phyloP scores from a whole-genome alignment of 768 basidiomycete genomes.

The Crucibulum laeve region DNA sequence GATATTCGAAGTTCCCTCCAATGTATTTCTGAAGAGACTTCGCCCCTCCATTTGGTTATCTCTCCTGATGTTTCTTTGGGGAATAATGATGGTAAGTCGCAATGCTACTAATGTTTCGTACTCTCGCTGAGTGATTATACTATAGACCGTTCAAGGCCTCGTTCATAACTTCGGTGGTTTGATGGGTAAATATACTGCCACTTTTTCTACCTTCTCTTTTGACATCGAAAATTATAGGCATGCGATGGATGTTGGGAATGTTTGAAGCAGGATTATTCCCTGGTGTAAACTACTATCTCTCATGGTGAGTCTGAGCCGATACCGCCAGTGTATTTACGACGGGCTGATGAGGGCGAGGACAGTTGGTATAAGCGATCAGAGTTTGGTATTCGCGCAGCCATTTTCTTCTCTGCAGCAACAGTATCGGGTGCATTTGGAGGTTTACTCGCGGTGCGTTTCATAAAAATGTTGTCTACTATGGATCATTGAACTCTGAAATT shows the following conservation, averaged over 20 bases:
- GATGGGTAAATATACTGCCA: constrained; percentile 39
- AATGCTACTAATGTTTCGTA: not conserved
- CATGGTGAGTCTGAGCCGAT: constrained; percentile 42
- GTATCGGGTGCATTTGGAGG: constrained; percentile 83
- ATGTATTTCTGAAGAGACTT: constrained; percentile 67
- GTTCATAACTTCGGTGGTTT: constrained; percentile 67
- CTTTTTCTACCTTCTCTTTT: not conserved
- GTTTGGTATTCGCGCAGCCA: constrained; percentile 60
- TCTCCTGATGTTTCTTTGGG: constrained; percentile 69
- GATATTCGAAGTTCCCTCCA: constrained; percentile 75
- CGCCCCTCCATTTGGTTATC: constrained; percentile 79
- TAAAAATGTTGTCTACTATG: not conserved
- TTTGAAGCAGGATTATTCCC: constrained; percentile 71
- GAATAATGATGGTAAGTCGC: constrained; percentile 61
- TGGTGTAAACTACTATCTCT: constrained; percentile 68
- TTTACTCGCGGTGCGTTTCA: constrained; percentile 53
- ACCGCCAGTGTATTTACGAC: not conserved
- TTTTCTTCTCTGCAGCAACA: constrained; percentile 78
- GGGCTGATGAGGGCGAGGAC: not conserved
- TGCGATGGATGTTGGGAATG: constrained; percentile 68
- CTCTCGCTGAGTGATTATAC: constrained; percentile 8
- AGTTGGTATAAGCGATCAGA: constrained; percentile 67
- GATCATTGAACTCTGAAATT: not conserved
- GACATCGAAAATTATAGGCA: constrained; percentile 31
- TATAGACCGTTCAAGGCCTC: constrained; percentile 68